These are phyloP conservation scores for Sutorius australiensis DNA, from an alignment of 768 basidiomycete genomes.

Conservation along the genomic window DNA sequence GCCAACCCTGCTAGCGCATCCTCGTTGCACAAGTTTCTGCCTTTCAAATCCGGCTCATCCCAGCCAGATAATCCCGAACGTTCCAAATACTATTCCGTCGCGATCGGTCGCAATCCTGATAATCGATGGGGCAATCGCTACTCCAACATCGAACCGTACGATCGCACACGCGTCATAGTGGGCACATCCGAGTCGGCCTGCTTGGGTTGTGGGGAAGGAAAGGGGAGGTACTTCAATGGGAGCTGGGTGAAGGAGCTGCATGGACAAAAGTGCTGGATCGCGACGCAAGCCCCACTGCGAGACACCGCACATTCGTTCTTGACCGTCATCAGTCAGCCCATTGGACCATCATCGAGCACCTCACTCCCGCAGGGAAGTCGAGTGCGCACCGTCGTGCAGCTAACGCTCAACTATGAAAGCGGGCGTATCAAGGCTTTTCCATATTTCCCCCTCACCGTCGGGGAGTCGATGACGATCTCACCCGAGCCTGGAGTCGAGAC, in stretches of 20 bases:
- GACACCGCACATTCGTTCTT: conserved; percentile 73
- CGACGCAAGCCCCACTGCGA: conserved; percentile 76
- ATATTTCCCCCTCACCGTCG: conserved; percentile 67
- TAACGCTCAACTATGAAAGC: conserved; percentile 69
- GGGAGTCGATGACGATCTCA: conserved; percentile 44
- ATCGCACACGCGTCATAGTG: conserved; percentile 71
- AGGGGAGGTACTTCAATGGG: conserved; percentile 71
- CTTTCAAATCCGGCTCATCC: conserved; percentile 4
- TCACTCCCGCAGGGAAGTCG: conserved; percentile 36
- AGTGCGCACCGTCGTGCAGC: conserved; percentile 75
- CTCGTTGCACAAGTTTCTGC: conserved; percentile 3
- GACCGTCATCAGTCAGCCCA: conserved; percentile 56
- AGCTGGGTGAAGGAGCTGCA: conserved; percentile 77
- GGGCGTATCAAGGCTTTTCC: conserved; percentile 70
- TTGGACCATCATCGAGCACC: conserved; percentile 32
- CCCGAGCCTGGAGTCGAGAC: conserved; percentile 43
- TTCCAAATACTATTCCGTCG: conserved; percentile 52
- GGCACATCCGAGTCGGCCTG: conserved; percentile 21
- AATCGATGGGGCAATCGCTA: conserved; percentile 65
- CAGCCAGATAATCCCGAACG: conserved; percentile 18
- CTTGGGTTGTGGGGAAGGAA: conserved; percentile 21
- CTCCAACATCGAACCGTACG: conserved; percentile 70
- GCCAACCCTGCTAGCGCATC: conserved; percentile 7
- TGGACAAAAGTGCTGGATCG: conserved; percentile 80
- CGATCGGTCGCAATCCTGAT: conserved; percentile 41